phyloP scores from a whole-genome alignment of 2,329 filamentous ascomycete species.

The Fusarium abutilonis region DNA sequence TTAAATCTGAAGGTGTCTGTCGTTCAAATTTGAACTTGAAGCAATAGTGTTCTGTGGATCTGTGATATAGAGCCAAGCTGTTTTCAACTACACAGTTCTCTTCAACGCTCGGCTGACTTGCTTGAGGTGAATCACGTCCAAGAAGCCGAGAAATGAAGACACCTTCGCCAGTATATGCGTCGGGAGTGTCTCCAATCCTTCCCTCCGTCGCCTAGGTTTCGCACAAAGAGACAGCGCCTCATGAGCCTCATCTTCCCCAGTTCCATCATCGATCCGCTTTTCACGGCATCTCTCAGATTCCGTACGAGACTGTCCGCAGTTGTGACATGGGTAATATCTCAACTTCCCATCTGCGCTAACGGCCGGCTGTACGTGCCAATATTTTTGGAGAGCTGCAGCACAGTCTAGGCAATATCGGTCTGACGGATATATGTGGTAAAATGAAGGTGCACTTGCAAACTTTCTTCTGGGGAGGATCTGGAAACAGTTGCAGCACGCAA shows the following conservation, averaged over 20 bases:
- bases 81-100: too few species aligned
- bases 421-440: background rate
- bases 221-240: conserved; percentile 4
- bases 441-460: background rate
- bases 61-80: too few species aligned
- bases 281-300: conserved; percentile 26
- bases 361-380: conserved; percentile 8
- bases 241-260: background rate
- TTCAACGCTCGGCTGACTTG: conserved; percentile 9
- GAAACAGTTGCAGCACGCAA: conserved; percentile 32
- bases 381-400: conserved; percentile 4
- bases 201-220: background rate
- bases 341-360: conserved; percentile 9
- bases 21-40: too few species aligned
- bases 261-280: background rate
- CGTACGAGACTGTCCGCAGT: conserved; percentile 28
- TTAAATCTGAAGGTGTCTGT: too few species aligned
- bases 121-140: conserved; percentile 15
- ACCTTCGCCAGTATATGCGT: conserved; percentile 23
- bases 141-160: conserved; percentile 10
- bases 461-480: conserved; percentile 24
- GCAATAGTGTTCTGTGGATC: too few species aligned
- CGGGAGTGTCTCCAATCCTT: conserved; percentile 21
- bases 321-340: conserved; percentile 39
- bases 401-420: conserved; percentile 33